A percentile compares a stretch with the other conserved stretches of the same genome.
Evolutionary conservation across 2,329 filamentous ascomycete genomes (phyloP).

Genomic region (Calycina marina): DNA sequence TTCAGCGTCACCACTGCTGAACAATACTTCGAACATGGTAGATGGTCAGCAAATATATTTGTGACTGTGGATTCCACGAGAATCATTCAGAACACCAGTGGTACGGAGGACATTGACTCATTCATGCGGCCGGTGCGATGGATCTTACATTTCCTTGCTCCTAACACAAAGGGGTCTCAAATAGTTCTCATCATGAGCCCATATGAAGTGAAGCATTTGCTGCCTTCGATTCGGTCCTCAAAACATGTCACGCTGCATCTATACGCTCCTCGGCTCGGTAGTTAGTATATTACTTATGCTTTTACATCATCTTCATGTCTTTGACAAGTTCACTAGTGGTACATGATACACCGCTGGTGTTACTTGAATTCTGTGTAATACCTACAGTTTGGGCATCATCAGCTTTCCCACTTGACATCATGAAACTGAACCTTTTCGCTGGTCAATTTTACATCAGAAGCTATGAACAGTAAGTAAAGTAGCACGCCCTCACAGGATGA

Average conservation of each 20-base stretch:
- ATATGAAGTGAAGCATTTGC: conserved; percentile 40
- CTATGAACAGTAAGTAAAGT: conserved; percentile 35
- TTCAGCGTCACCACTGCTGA: conserved; percentile 28
- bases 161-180: conserved; percentile 8
- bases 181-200: conserved; percentile 38
- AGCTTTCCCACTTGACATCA: conserved; percentile 14
- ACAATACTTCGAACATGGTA: conserved; percentile 19
- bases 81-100: conserved; percentile 27
- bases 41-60: conserved; percentile 28
- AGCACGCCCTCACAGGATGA: conserved; percentile 10
- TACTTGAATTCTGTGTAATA: conserved; percentile 29
- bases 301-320: too few species aligned
- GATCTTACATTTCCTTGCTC: too few species aligned
- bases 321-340: too few species aligned
- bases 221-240: conserved; percentile 25
- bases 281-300: too few species aligned
- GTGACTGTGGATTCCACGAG: conserved; percentile 35
- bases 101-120: conserved; percentile 23
- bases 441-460: conserved; percentile 49
- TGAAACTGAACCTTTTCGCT: conserved; percentile 49
- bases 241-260: conserved; percentile 30
- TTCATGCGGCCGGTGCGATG: conserved; percentile 41
- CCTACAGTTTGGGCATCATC: conserved; percentile 14
- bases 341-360: conserved; percentile 28
- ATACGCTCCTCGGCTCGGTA: conserved; percentile 32